A percentile compares a stretch with the other conserved stretches of the same genome.
These are phyloP conservation scores for Leccinum longicurvipes DNA, from an alignment of 768 basidiomycete genomes.

Conservation along the genomic window DNA sequence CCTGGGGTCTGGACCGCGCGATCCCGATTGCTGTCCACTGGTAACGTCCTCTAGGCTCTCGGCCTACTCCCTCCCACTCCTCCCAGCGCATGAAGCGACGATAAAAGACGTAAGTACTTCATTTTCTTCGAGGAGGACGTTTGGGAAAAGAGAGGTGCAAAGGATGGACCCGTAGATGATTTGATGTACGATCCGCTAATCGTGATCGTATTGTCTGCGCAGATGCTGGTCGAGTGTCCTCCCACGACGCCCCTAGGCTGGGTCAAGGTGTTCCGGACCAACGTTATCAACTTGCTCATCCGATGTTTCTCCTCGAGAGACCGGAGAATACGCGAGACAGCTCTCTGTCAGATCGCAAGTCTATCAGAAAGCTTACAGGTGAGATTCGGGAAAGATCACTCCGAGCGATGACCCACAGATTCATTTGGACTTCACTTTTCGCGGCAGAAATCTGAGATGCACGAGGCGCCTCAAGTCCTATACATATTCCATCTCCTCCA, in stretches of 20 bases:
- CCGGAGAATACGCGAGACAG: too few species aligned
- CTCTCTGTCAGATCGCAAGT: too few species aligned
- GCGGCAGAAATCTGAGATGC: conserved; percentile 57
- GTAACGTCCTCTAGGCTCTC: too few species aligned
- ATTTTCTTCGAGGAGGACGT: conserved; percentile 64
- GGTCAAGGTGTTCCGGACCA: conserved; percentile 84
- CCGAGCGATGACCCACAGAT: not conserved
- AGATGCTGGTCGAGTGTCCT: too few species aligned
- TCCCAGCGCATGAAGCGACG: too few species aligned
- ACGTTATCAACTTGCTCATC: conserved; percentile 70
- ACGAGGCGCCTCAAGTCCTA: conserved; percentile 72
- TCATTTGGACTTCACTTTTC: not conserved
- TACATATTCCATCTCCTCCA: conserved; percentile 53
- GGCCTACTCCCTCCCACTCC: too few species aligned
- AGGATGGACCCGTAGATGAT: conserved; percentile 30
- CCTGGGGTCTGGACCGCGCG: too few species aligned
- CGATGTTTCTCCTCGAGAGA: too few species aligned
- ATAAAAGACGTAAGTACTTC: too few species aligned
- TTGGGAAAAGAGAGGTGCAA: conserved; percentile 37
- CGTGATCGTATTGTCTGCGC: too few species aligned
- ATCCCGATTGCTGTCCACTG: too few species aligned
- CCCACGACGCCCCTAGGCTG: conserved; percentile 63
- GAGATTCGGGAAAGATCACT: conserved; percentile 1
- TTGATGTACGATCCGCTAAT: conserved; percentile 79
- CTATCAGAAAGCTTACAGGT: too few species aligned